Base-by-base conservation (phyloP, 768 basidiomycete genomes). In the Lactifluus volemus region DNA sequence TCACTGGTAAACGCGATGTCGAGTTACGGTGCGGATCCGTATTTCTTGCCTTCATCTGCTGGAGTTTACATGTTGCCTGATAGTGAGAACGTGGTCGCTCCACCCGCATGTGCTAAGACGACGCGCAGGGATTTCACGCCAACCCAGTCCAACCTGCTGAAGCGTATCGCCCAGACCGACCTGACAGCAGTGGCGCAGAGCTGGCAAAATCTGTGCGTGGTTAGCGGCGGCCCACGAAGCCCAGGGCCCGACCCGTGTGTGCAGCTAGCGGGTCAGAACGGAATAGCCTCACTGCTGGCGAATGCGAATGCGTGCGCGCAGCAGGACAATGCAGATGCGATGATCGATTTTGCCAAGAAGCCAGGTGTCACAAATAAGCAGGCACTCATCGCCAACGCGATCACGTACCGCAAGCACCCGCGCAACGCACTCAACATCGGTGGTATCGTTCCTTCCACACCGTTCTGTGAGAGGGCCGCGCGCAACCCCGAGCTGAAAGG, bases 401-500 rank as follows among this genome's bases (percentile, higher is more conserved):
- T 78, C 47, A 67, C 70, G 29, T 81, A 78, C 68, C 72, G 76
- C 19, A 65, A 70, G 55, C 74, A 79, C 60, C 72, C 79, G 4
- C 74, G 79, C 53, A 75, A 78, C 59, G 74, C 78, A 2, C 70
- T 78, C 45, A 67, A 75, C 56, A 72, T 80, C 53, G 67, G 74
- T 32, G 79, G 77, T 25, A 70, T 77, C 45, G 67, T 74, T 32
- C 79, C 79, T 5, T 77, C 77, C n/a, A 78, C 76, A 9, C 73
- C 75, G n/a, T 84, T 81, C 72, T 84, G 82, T 69, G 77, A 78
- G 70, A 78, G 72, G 54, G 77, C 80, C 0, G 81, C 82, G n/a
- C 75, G 73, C 66, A 82, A 83, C 59, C 9, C 74, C 4, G 73
- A 80, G 63, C 74, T 84, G 29, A 73, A 75, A 49, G 81, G 80